These are phyloP conservation scores for Fusarium sp. DNA, from an alignment of 2,329 filamentous ascomycete genomes.

Conservation along the genomic window DNA sequence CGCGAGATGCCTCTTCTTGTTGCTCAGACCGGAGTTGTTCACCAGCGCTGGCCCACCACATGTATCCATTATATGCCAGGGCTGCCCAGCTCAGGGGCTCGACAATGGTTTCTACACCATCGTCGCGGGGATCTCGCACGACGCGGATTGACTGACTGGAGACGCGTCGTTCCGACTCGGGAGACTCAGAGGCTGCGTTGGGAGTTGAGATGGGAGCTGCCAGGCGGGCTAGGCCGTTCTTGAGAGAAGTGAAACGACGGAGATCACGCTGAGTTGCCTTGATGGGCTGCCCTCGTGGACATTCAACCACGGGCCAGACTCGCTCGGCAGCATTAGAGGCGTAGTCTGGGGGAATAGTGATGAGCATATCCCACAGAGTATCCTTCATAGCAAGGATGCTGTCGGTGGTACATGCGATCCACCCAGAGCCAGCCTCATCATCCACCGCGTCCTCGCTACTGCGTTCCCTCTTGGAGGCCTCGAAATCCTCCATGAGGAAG, in stretches of 20 bases:
- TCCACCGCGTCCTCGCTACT: conserved; percentile 51
- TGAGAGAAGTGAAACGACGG: conserved; percentile 78
- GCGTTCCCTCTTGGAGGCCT: conserved; percentile 54
- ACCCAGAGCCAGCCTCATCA: conserved; percentile 70
- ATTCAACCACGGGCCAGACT: conserved; percentile 81
- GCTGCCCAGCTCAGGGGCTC: conserved; percentile 76
- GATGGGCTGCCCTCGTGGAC: conserved; percentile 70
- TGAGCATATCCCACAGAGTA: conserved; percentile 87
- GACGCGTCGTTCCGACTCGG: conserved; percentile 42
- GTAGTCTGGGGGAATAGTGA: conserved; percentile 78
- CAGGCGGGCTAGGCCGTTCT: conserved; percentile 68
- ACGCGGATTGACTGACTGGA: conserved; percentile 43
- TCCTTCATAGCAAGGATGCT: conserved; percentile 89
- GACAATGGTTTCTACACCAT: conserved; percentile 65
- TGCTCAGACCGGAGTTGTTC: conserved; percentile 73
- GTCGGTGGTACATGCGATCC: conserved; percentile 96
- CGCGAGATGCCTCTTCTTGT: conserved; percentile 66
- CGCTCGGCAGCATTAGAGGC: conserved; percentile 67
- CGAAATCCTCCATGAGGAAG: conserved; percentile 73
- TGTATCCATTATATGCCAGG: conserved; percentile 83
- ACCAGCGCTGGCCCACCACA: conserved; percentile 90
- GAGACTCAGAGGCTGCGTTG: conserved; percentile 43
- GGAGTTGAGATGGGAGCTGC: conserved; percentile 36
- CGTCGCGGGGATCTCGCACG: conserved; percentile 54
- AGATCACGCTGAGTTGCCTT: conserved; percentile 93